Evolutionary conservation across 305 asterid species (phyloP).

Genomic region (Vinca major): DNA sequence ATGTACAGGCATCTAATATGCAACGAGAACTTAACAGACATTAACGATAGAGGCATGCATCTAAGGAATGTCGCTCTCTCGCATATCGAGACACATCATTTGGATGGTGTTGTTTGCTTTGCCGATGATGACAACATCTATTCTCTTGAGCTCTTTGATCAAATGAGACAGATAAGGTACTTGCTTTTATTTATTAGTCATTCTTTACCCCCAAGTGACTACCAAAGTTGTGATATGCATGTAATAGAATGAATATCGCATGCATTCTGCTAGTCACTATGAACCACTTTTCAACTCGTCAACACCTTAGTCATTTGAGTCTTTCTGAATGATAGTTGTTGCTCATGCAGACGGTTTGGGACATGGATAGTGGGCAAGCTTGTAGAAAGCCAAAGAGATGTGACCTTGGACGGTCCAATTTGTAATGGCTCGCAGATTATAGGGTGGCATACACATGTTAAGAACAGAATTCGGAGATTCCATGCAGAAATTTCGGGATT

Average conservation of each 20-base stretch:
- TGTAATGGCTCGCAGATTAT: constrained; percentile 57
- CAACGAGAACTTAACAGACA: constrained; percentile 34
- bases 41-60: constrained; percentile 29
- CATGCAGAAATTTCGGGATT: constrained; percentile 57
- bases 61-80: constrained; percentile 58
- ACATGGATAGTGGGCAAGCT: constrained; percentile 56
- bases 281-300: neutral
- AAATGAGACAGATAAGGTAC: constrained; percentile 74
- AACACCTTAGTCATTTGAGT: neutral
- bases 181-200: constrained; percentile 6
- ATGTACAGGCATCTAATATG: constrained; percentile 65
- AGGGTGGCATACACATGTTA: constrained; percentile 58
- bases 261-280: neutral
- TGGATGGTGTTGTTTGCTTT: constrained; percentile 68
- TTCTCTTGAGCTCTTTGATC: constrained; percentile 43
- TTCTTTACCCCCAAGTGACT: too few relatives aligned
- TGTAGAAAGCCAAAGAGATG: constrained; percentile 26
- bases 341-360: constrained; percentile 57
- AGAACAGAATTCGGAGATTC: constrained; percentile 37
- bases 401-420: constrained; percentile 57
- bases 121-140: constrained; percentile 65
- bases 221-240: too few relatives aligned
- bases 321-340: constrained; percentile 13
- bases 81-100: constrained; percentile 60
- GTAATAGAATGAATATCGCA: neutral